Evolutionary conservation across 352 stramenopile genomes (phyloP).

Genomic region (Pythium aristosporum): DNA sequence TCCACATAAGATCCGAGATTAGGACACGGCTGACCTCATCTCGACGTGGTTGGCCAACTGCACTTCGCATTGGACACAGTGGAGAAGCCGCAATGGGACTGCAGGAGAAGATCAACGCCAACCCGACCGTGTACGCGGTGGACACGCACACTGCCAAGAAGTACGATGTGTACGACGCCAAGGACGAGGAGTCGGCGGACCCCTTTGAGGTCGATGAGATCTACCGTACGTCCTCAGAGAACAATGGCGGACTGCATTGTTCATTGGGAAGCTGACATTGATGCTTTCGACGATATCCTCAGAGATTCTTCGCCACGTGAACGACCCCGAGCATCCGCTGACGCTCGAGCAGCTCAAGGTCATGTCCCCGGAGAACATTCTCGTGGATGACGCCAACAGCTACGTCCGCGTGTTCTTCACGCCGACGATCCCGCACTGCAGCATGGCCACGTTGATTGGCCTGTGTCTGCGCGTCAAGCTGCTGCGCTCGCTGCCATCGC

Average conservation of each 20-base stretch:
- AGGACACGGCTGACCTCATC: not conserved
- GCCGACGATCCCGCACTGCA: constrained; percentile 97
- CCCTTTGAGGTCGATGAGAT: constrained; percentile 84
- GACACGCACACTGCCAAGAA: constrained; percentile 51
- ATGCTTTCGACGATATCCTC: not conserved
- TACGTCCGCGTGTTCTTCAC: constrained; percentile 86
- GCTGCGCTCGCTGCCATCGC: constrained; percentile 88
- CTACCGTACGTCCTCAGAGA: constrained; percentile 54
- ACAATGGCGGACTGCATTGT: not conserved
- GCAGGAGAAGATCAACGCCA: constrained; percentile 88
- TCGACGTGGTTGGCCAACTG: not conserved
- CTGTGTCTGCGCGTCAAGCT: constrained; percentile 96
- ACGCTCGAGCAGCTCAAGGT: constrained; percentile 94
- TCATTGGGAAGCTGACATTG: not conserved
- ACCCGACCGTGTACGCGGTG: constrained; percentile 86
- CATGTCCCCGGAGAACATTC: constrained; percentile 88
- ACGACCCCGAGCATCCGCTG: constrained; percentile 93
- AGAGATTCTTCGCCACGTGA: constrained; percentile 89
- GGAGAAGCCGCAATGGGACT: constrained; percentile 42
- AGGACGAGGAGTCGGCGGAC: constrained; percentile 68
- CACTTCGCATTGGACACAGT: not conserved
- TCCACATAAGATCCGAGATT: not conserved
- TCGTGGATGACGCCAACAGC: constrained; percentile 82
- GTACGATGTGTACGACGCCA: constrained; percentile 56
- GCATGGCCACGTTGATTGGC: constrained; percentile 97